phyloP scores from a whole-genome alignment of 176 grass and related monocot genomes.

The Oryza coarctata region DNA sequence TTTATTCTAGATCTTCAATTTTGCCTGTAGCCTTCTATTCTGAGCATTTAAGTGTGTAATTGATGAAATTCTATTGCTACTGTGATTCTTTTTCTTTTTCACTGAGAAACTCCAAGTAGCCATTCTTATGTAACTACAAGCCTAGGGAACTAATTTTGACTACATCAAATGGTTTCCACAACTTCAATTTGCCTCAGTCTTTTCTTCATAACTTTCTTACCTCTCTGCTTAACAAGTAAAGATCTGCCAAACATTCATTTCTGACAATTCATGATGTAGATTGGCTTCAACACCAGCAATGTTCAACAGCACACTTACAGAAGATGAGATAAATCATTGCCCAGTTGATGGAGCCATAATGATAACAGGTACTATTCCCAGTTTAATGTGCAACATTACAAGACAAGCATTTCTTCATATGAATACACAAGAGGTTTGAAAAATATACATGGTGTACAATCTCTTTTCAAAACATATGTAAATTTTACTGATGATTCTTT shows the following conservation, averaged over 20 bases:
- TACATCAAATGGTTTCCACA: not conserved
- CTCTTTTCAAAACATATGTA: not conserved
- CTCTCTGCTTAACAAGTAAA: not conserved
- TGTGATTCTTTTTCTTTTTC: slow-evolving; percentile 7
- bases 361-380: slow-evolving; percentile 76
- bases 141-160: not conserved
- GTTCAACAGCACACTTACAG: slow-evolving; percentile 95
- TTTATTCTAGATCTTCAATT: slow-evolving; percentile 10
- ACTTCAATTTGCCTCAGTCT: slow-evolving; percentile 6
- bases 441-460: too few relatives aligned
- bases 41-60: not conserved
- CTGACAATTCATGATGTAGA: slow-evolving; percentile 50
- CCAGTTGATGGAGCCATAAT: slow-evolving; percentile 97
- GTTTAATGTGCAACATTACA: slow-evolving; percentile 18
- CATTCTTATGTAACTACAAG: slow-evolving; percentile 2
- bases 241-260: not conserved
- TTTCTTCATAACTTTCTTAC: slow-evolving; percentile 10
- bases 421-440: not conserved
- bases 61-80: not conserved
- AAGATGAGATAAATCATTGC: slow-evolving; percentile 64
- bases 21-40: not conserved
- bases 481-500: not conserved
- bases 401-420: slow-evolving; percentile 12
- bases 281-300: slow-evolving; percentile 98
- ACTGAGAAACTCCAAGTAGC: not conserved